phyloP scores from a whole-genome alignment of 148 eudicot genomes.

The Chenopodium berlandieri region DNA sequence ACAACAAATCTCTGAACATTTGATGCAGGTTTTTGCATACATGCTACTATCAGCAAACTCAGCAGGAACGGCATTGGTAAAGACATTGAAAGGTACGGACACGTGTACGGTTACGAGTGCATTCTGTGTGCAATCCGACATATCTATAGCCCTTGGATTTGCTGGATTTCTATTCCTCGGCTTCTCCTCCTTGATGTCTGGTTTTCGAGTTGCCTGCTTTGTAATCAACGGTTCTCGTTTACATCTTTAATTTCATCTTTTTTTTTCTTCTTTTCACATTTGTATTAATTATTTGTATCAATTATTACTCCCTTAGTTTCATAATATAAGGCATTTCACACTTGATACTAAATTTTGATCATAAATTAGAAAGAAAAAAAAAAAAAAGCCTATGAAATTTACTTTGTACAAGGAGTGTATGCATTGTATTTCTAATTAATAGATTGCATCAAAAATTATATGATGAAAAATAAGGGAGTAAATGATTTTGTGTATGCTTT shows the following conservation, averaged over 20 bases:
- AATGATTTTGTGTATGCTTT: not conserved
- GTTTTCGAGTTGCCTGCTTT: conserved; percentile 71
- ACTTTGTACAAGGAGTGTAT: too few species aligned
- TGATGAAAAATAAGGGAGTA: conserved; percentile 12
- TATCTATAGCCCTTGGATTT: conserved; percentile 71
- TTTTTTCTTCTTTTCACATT: not conserved
- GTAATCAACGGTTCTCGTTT: conserved; percentile 73
- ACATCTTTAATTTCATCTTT: conserved; percentile 32
- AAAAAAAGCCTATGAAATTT: too few species aligned
- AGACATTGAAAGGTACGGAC: conserved; percentile 48
- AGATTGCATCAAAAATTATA: not conserved
- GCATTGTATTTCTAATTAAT: too few species aligned
- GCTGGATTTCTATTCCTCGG: conserved; percentile 67
- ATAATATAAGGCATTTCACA: not conserved
- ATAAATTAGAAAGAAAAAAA: too few species aligned
- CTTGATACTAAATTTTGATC: not conserved
- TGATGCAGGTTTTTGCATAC: conserved; percentile 65
- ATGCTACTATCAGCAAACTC: conserved; percentile 66
- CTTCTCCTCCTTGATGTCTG: conserved; percentile 66
- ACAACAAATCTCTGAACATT: not conserved
- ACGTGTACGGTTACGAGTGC: conserved; percentile 48
- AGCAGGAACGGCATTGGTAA: conserved; percentile 61
- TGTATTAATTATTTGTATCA: not conserved
- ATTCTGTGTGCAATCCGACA: conserved; percentile 72
- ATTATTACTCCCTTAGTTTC: not conserved